Percentiles rank a stretch among this genome's conserved stretches.
These are phyloP conservation scores for Heracleum sosnowskyi DNA, from an alignment of 129 eudicot genomes.

Conservation along the genomic window DNA sequence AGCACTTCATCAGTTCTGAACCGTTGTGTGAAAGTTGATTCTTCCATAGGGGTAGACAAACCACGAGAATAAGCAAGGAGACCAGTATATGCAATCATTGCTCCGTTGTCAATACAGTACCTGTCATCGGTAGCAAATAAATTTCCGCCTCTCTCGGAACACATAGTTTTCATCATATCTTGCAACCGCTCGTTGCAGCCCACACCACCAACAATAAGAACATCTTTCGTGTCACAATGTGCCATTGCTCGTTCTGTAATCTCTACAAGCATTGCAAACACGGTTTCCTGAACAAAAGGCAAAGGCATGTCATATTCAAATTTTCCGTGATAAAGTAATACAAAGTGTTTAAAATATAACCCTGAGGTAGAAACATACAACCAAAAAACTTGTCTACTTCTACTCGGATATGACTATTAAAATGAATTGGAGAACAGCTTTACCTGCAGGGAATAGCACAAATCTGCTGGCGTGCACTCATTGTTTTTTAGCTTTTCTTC, in stretches of 20 bases:
- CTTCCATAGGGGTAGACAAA: constrained; percentile 58
- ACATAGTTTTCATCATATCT: constrained; percentile 91
- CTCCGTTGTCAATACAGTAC: constrained; percentile 91
- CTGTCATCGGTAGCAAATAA: constrained; percentile 86
- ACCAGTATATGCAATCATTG: constrained; percentile 99
- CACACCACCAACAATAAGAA: constrained; percentile 85
- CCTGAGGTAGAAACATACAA: neutral
- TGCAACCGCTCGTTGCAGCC: constrained; percentile 90
- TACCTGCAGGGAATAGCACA: constrained; percentile 96
- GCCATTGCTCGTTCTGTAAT: constrained; percentile 98
- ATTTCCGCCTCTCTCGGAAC: constrained; percentile 85
- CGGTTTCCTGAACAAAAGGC: constrained; percentile 53
- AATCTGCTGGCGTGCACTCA: constrained; percentile 97
- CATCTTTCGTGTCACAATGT: constrained; percentile 87
- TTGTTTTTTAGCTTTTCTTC: constrained; percentile 73
- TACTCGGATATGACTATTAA: too few relatives aligned
- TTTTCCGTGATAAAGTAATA: neutral
- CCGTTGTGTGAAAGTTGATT: constrained; percentile 86
- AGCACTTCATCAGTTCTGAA: constrained; percentile 96
- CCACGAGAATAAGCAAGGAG: constrained; percentile 83
- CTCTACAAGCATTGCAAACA: constrained; percentile 98
- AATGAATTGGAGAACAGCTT: neutral
- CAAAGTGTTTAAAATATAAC: neutral
- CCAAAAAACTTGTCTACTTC: neutral
- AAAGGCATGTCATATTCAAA: neutral